phyloP scores from a whole-genome alignment of 2,329 filamentous ascomycete genomes.

The Colletotrichum melonis region DNA sequence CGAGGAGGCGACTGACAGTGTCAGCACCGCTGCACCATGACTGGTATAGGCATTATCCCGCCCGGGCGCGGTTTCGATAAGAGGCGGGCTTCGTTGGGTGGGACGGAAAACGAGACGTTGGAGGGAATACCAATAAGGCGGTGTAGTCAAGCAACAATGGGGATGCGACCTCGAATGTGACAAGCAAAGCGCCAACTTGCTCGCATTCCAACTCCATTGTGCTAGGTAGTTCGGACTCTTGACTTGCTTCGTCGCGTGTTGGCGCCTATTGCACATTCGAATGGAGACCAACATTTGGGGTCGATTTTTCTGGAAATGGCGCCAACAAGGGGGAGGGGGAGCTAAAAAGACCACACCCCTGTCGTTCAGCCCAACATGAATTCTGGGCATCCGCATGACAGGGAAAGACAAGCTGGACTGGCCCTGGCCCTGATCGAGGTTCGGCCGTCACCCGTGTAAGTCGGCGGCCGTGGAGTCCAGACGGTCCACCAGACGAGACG shows the following conservation, averaged over 20 bases:
- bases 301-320: conserved; percentile 26
- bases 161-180: conserved; percentile 6
- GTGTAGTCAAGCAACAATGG: background rate
- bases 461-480: conserved; percentile 10
- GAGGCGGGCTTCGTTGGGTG: conserved; percentile 27
- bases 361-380: conserved; percentile 37
- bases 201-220: conserved; percentile 2
- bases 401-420: conserved; percentile 18
- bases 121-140: conserved; percentile 12
- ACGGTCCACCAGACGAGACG: background rate
- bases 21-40: conserved; percentile 35
- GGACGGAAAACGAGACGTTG: conserved; percentile 19
- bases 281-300: conserved; percentile 25
- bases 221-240: conserved; percentile 18
- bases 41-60: conserved; percentile 13
- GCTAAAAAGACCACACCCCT: conserved; percentile 25
- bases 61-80: conserved; percentile 30
- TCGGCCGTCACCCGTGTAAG: conserved; percentile 22
- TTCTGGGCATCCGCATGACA: conserved; percentile 19
- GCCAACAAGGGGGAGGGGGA: conserved; percentile 9
- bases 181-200: background rate
- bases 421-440: background rate
- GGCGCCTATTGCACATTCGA: conserved; percentile 11
- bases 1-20: conserved; percentile 2
- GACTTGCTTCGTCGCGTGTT: background rate